Evolutionary conservation across 306 rosid species (phyloP).

Genomic region (Fragaria vesca): DNA sequence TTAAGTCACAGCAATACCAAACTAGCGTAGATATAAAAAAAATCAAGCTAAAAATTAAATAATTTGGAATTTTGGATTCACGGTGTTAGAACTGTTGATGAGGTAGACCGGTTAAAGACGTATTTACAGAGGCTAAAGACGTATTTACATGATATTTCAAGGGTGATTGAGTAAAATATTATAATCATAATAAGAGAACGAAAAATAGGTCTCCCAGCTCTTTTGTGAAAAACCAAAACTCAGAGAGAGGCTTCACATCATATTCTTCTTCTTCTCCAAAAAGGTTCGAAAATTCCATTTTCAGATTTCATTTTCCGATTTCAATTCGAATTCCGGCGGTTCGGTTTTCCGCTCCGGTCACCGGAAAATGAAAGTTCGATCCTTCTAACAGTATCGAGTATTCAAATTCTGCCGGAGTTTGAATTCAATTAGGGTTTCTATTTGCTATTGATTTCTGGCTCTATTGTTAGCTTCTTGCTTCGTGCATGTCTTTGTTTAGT

Average conservation of each 20-base stretch:
- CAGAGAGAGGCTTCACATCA: not conserved
- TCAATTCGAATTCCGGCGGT: not conserved
- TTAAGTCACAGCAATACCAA: too few species aligned
- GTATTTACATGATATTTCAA: not conserved
- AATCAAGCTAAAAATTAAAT: too few species aligned
- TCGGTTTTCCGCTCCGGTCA: not conserved
- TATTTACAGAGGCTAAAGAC: not conserved
- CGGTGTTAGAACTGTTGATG: not conserved
- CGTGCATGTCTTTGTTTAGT: not conserved
- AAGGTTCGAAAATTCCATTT: conserved; percentile 6
- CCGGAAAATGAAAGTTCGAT: not conserved
- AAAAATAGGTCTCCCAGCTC: too few species aligned
- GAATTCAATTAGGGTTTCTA: not conserved
- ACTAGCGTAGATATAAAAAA: too few species aligned
- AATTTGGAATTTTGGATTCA: not conserved
- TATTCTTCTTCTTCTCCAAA: not conserved
- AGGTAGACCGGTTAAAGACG: not conserved
- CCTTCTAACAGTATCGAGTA: not conserved
- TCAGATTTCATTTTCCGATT: not conserved
- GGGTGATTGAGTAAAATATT: not conserved
- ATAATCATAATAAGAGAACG: not conserved
- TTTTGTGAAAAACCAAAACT: not conserved
- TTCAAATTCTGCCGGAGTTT: not conserved
- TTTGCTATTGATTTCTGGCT: conserved; percentile 9
- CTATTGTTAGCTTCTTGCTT: not conserved